Evolutionary conservation across 768 basidiomycete species (phyloP).

Genomic region (Hypholoma fasciculare): DNA sequence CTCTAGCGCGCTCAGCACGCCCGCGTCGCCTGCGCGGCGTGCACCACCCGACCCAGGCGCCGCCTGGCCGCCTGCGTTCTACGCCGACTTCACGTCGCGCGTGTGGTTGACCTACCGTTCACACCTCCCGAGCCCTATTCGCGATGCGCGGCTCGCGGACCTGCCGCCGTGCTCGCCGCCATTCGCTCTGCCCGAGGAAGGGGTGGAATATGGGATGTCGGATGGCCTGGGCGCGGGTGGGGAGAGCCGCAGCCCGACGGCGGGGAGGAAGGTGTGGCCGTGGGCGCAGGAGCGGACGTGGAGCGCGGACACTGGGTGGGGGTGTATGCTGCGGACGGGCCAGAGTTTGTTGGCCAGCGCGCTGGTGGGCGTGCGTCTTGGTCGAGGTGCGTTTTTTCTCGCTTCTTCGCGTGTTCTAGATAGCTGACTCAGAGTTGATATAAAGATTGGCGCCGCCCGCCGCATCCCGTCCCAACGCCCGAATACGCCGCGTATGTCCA

Average conservation of each 20-base stretch:
- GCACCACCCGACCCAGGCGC: slow-evolving; percentile 37
- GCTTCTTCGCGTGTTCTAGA: neutral
- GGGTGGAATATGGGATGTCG: neutral
- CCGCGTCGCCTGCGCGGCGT: neutral
- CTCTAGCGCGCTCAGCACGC: neutral
- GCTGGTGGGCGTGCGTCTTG: slow-evolving; percentile 61
- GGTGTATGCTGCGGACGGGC: slow-evolving; percentile 38
- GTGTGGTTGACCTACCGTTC: slow-evolving; percentile 94
- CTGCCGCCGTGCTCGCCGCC: slow-evolving; percentile 14
- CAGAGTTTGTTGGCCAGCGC: slow-evolving; percentile 38
- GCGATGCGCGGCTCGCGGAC: slow-evolving; percentile 51
- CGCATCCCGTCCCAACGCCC: slow-evolving; percentile 53
- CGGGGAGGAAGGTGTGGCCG: slow-evolving; percentile 57
- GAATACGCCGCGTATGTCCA: slow-evolving; percentile 88
- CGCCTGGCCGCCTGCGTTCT: slow-evolving; percentile 82
- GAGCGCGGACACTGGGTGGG: slow-evolving; percentile 38
- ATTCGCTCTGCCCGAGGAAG: neutral
- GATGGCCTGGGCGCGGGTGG: slow-evolving; percentile 10
- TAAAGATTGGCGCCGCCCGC: slow-evolving; percentile 84
- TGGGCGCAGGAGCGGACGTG: slow-evolving; percentile 80
- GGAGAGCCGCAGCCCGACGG: slow-evolving; percentile 28
- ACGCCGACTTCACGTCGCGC: slow-evolving; percentile 84
- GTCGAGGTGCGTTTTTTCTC: slow-evolving; percentile 35
- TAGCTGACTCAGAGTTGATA: neutral
- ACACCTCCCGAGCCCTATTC: slow-evolving; percentile 75